Percentiles rank a stretch among this genome's conserved stretches.
phyloP scores from a whole-genome alignment of 1,284 basidiomycete species.

The Cryptococcus wingfieldii region DNA sequence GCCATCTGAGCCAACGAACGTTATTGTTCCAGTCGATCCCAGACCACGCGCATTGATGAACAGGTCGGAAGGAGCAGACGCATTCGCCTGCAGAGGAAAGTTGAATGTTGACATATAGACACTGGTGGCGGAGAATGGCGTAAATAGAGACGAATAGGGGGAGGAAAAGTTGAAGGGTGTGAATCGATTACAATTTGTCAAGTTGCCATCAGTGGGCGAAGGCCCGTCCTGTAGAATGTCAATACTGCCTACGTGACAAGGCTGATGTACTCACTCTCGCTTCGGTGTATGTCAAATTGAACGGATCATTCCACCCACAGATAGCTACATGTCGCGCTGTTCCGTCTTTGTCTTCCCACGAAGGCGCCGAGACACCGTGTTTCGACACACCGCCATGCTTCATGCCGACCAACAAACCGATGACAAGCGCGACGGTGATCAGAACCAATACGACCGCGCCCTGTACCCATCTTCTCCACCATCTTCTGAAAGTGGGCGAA shows the following conservation, averaged over 20 bases:
- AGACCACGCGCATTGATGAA: constrained; percentile 41
- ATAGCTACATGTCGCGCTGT: constrained; percentile 9
- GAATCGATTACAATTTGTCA: constrained; percentile 37
- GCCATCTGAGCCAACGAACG: constrained; percentile 41
- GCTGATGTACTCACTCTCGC: constrained; percentile 20
- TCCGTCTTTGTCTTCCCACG: constrained; percentile 14
- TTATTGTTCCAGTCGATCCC: constrained; percentile 39
- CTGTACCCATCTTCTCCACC: constrained; percentile 34
- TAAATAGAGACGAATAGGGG: constrained; percentile 25
- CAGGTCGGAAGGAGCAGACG: constrained; percentile 18
- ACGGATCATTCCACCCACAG: constrained; percentile 10
- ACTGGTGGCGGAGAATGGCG: constrained; percentile 27
- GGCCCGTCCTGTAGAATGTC: constrained; percentile 35
- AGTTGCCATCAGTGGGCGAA: constrained; percentile 27
- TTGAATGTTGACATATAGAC: constrained; percentile 29
- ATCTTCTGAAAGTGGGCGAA: constrained; percentile 1
- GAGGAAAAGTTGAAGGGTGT: constrained; percentile 26
- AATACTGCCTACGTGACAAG: not conserved
- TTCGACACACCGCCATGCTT: constrained; percentile 7
- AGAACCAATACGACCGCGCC: constrained; percentile 16
- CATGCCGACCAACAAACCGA: constrained; percentile 35
- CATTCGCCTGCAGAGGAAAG: constrained; percentile 26
- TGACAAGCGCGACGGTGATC: constrained; percentile 28
- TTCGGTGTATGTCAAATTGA: constrained; percentile 34
- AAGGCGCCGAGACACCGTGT: not conserved